Percentiles rank a stretch among this genome's conserved stretches.
These are phyloP conservation scores for Evansstolkia leycettana DNA, from an alignment of 495 filamentous ascomycete genomes.

Conservation along the genomic window DNA sequence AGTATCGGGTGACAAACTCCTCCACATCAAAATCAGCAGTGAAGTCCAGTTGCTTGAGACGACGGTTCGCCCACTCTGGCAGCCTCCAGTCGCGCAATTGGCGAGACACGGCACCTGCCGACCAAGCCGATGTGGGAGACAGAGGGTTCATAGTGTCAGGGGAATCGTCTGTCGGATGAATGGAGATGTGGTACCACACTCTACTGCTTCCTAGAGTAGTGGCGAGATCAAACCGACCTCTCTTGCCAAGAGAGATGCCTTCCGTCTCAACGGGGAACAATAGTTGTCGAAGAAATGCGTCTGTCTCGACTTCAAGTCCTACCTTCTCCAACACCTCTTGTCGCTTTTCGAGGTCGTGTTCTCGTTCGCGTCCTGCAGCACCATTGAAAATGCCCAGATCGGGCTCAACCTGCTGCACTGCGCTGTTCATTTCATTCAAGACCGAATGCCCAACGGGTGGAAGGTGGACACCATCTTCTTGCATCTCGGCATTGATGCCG, in stretches of 20 bases:
- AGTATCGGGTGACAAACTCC: slow-evolving; percentile 76
- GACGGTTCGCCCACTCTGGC: slow-evolving; percentile 90
- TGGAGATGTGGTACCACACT: slow-evolving; percentile 87
- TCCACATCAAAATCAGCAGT: slow-evolving; percentile 93
- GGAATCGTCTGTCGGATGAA: slow-evolving; percentile 83
- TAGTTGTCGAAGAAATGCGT: slow-evolving; percentile 72
- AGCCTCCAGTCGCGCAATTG: slow-evolving; percentile 88
- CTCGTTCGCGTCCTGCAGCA: slow-evolving; percentile 52
- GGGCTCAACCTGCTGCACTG: slow-evolving; percentile 63
- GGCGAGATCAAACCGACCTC: slow-evolving; percentile 63
- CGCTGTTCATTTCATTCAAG: slow-evolving; percentile 69
- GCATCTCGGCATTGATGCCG: slow-evolving; percentile 97
- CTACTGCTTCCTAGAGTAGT: slow-evolving; percentile 62
- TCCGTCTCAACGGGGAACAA: slow-evolving; percentile 68
- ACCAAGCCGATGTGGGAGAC: slow-evolving; percentile 64
- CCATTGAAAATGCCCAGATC: slow-evolving; percentile 69
- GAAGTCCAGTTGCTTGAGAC: slow-evolving; percentile 88
- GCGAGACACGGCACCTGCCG: slow-evolving; percentile 78
- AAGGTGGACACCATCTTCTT: slow-evolving; percentile 75
- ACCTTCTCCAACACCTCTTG: slow-evolving; percentile 80
- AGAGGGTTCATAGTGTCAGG: slow-evolving; percentile 54
- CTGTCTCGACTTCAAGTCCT: slow-evolving; percentile 64
- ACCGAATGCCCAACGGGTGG: slow-evolving; percentile 61
- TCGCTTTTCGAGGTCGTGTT: slow-evolving; percentile 66
- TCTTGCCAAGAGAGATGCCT: slow-evolving; percentile 59